phyloP scores from a whole-genome alignment of 805 yeast species.

The Nakazawaea laoshanensis region DNA sequence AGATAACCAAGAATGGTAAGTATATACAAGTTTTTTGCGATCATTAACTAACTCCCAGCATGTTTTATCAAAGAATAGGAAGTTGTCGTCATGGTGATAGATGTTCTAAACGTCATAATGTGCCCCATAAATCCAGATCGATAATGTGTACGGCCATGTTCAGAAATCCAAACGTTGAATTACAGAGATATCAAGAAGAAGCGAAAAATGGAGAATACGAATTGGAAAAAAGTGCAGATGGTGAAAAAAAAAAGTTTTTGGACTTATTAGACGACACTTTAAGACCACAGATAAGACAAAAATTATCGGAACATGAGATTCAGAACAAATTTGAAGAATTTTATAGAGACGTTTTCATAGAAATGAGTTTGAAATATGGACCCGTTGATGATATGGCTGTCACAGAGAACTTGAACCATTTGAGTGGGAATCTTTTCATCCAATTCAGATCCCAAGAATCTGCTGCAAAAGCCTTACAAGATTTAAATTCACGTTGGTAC shows the following conservation, averaged over 20 bases:
- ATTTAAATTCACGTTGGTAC: constrained; percentile 77
- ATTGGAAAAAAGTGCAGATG: constrained; percentile 4
- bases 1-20: constrained; percentile 4
- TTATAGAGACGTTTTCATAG: constrained; percentile 65
- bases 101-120: constrained; percentile 66
- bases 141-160: constrained; percentile 58
- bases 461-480: constrained; percentile 53
- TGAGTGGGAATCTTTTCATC: constrained; percentile 81
- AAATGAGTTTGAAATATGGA: constrained; percentile 38
- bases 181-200: constrained; percentile 22
- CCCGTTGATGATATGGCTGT: constrained; percentile 56
- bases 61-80: constrained; percentile 73
- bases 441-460: constrained; percentile 44
- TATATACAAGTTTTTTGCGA: neutral
- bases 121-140: constrained; percentile 59
- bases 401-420: constrained; percentile 78
- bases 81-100: constrained; percentile 91
- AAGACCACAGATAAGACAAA: neutral
- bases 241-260: constrained; percentile 1
- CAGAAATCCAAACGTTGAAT: constrained; percentile 44
- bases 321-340: constrained; percentile 50
- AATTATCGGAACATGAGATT: constrained; percentile 11
- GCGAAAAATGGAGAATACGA: constrained; percentile 1
- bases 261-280: too few relatives aligned
- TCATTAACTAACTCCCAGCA: constrained; percentile 11